These are phyloP conservation scores for Magnolia officinalis DNA, from an alignment of 164 flowering plant species.

Conservation along the genomic window DNA sequence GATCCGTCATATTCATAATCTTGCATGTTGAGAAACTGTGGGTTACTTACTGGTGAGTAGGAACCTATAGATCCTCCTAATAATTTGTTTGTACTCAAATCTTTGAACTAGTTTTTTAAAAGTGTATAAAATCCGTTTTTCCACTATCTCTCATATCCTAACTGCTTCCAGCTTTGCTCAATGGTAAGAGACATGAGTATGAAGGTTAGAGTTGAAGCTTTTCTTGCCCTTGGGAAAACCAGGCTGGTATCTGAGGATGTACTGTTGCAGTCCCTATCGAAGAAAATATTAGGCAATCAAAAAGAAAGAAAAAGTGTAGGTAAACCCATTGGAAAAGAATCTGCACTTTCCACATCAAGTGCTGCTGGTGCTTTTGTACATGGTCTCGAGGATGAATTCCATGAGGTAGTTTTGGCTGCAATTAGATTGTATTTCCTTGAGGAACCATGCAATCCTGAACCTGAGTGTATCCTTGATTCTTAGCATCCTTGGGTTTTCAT, in stretches of 20 bases:
- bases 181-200: constrained; percentile 78
- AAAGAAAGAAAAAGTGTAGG: constrained; percentile 35
- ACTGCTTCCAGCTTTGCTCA: constrained; percentile 59
- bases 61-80: neutral
- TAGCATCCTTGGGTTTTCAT: neutral
- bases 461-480: neutral
- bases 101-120: neutral
- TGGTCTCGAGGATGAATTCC: constrained; percentile 91
- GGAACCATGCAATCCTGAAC: neutral
- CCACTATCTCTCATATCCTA: neutral
- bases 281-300: constrained; percentile 39
- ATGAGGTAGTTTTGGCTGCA: constrained; percentile 44
- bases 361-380: constrained; percentile 82
- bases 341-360: constrained; percentile 33
- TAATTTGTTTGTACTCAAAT: neutral
- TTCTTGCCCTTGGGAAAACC: constrained; percentile 59
- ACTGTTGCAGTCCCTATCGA: constrained; percentile 66
- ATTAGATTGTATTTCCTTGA: neutral
- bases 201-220: constrained; percentile 66
- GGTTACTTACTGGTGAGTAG: no score
- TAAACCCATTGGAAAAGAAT: constrained; percentile 18
- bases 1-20: no score
- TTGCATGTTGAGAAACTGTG: no score
- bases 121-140: neutral
- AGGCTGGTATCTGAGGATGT: constrained; percentile 53